Evolutionary conservation across 345 rosid species (phyloP).

Genomic region (Populus ilicifolia): DNA sequence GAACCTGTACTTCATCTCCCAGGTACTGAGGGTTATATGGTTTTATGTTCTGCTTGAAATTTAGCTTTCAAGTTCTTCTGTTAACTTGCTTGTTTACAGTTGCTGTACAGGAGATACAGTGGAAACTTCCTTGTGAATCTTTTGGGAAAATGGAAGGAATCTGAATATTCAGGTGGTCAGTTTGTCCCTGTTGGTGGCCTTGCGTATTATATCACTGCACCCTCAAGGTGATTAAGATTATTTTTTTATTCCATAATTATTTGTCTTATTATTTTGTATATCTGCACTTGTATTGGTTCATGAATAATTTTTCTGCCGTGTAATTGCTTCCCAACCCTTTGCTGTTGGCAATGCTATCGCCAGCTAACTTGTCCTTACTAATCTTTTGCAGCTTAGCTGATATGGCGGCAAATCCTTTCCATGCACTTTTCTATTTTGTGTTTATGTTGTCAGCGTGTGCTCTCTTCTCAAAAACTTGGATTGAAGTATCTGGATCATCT

Average conservation of each 20-base stretch:
- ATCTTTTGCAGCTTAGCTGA: conserved; percentile 67
- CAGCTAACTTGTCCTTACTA: not conserved
- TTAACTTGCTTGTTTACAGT: conserved; percentile 34
- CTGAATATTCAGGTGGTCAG: conserved; percentile 75
- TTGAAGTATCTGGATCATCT: conserved; percentile 85
- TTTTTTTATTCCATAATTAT: not conserved
- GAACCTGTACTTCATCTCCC: conserved; percentile 79
- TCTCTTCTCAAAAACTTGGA: conserved; percentile 86
- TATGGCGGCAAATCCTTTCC: conserved; percentile 93
- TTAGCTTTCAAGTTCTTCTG: not conserved
- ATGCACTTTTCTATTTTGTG: conserved; percentile 71
- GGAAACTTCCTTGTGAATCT: conserved; percentile 78
- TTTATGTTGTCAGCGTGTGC: conserved; percentile 86
- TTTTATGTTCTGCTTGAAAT: not conserved
- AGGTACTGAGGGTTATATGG: conserved; percentile 38
- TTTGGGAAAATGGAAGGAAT: conserved; percentile 82
- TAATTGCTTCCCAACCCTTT: not conserved
- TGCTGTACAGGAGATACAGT: conserved; percentile 73
- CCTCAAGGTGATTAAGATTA: conserved; percentile 49
- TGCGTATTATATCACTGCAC: conserved; percentile 80
- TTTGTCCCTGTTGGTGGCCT: conserved; percentile 75
- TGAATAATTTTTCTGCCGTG: not conserved
- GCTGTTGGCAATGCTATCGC: not conserved
- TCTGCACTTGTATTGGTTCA: not conserved
- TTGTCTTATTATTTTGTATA: not conserved